Base-by-base conservation (phyloP, 768 basidiomycete genomes). In the Pseudohyphozyma bogoriensis region DNA sequence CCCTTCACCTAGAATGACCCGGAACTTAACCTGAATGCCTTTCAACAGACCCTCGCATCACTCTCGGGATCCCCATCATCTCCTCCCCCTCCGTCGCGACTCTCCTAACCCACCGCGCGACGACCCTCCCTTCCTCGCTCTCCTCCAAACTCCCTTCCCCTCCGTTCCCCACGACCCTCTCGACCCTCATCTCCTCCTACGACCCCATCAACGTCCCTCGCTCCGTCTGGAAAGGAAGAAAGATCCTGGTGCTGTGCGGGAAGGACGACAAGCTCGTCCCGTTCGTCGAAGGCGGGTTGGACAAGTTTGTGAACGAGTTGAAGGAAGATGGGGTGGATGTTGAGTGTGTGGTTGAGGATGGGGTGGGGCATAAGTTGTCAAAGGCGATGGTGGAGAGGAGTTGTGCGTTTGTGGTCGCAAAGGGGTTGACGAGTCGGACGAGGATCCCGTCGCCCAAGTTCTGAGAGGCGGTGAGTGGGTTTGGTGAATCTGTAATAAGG, bases 211-310 rank as follows among this genome's bases (percentile, higher is more conserved):
- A 42, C 22, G 22, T 31, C 0, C 20, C 47, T 8, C 28, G 1
- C 33, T 32, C 35, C 42, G 13, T 24, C 15, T 67, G 59, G 58
- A 49, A 36, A 6, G 83, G 82, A 1, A 89, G 88, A 76, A 81
- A 82, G 68, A 78, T 91, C 18, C 77, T 91, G 8, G 82, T 85
- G 4, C 72, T 91, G 5, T 82, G 83, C 1, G 88, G 87, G 0
- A 79, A 66, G 57, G 77, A 74, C 26, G 88, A 91, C 72, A 73
- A 68, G 45, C 68, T 85, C 20, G 87, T 89, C 22, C 54, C 51
- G 26, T 64, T 16, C 1, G 62, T 54, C 13, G 60, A 72, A 0
- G 86, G 85, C 6, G 72, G 76, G 50, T 85, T 84, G 71, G 77
- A 79, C 62, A 77, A 81, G 5, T 73, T 81, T 5, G 70, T 86